Evolutionary conservation across 768 basidiomycete species (phyloP), one percentile per base, ranked within the genome.

Genomic region (Rhizopogon vulgaris): DNA sequence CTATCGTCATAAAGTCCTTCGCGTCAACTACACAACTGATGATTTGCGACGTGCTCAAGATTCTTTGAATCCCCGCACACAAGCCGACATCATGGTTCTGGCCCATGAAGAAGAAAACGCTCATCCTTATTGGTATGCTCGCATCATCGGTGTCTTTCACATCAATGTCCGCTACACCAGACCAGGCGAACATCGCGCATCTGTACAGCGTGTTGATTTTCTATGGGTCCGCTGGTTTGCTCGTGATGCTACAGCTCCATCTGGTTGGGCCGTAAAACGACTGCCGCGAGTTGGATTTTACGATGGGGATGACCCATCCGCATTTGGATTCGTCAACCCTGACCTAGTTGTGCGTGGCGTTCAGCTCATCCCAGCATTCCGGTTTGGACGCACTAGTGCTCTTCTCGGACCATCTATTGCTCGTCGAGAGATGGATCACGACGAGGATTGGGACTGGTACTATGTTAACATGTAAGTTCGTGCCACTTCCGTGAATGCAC

Each of bases 281-380:
- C 60, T 78, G 1, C 73, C 69, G 14, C 61, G 64, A 7, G 39
- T 80, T 10, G 68, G 67, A n/a, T 79, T 75, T 60, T 49, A 76
- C 1, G 52, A 54, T 4, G 36, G 57, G 2, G 64, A 68, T 18
- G 41, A 49, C 0, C 48, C 47, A 0, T 57, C 50, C 14, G 64
- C 71, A 6, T 78, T 77, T 56, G 73, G 76, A 0, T 78, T 79
- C 53, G 28, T 78, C 2, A 68, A 78, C 55, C 77, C 77, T 0
- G 42, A 45, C 2, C 54, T 62, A 2, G 66, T 78, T 8, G 56
- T 78, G 46, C 69, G 70, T 1, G 70, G 58, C 3, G 60, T 52
- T 11, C 75, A 78, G 53, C 50, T 78, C 8, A 64, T 77, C 12
- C 77, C 77, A 2, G 70, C 63, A 0, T 77, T 73, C 48, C 36